Conservation (phyloP, 495 filamentous ascomycete species). For the Achaetomiella virescens region DNA sequence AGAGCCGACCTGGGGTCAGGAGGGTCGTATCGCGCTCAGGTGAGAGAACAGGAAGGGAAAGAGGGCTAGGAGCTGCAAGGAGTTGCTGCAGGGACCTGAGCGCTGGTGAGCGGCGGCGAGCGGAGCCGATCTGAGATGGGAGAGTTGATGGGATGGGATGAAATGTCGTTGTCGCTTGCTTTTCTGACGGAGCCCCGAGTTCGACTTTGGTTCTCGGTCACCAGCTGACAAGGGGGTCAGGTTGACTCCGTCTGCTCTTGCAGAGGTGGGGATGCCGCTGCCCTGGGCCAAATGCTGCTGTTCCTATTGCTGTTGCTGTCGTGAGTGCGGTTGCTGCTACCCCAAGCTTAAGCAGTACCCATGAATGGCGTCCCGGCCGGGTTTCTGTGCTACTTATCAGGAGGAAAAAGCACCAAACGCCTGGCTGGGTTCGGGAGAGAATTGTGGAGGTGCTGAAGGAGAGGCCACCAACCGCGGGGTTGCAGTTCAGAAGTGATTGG, state of each 20-base stretch:
- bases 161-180: constrained; percentile 1
- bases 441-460: constrained; percentile 11
- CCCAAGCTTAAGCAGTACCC: not conserved
- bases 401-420: constrained; percentile 6
- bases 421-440: not conserved
- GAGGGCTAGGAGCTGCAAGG: constrained; percentile 3
- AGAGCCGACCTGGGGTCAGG: not conserved
- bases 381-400: constrained; percentile 18
- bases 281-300: too few relatives aligned
- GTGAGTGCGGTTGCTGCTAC: not conserved
- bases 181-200: not conserved
- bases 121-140: constrained; percentile 14
- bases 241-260: not conserved
- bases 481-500: constrained; percentile 24
- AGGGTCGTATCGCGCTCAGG: constrained; percentile 9
- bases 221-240: not conserved
- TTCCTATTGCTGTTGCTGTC: not conserved
- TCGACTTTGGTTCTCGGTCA: too few relatives aligned
- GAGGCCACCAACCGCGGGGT: constrained; percentile 32
- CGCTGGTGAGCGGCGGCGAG: not conserved
- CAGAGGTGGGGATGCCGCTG: too few relatives aligned
- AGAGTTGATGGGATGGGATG: not conserved
- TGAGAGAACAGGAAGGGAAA: constrained; percentile 1
- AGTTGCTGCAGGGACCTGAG: constrained; percentile 12
- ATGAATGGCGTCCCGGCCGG: not conserved